Conservation (phyloP, 176 grass and related monocot species). For the Guadua angustifolia region DNA sequence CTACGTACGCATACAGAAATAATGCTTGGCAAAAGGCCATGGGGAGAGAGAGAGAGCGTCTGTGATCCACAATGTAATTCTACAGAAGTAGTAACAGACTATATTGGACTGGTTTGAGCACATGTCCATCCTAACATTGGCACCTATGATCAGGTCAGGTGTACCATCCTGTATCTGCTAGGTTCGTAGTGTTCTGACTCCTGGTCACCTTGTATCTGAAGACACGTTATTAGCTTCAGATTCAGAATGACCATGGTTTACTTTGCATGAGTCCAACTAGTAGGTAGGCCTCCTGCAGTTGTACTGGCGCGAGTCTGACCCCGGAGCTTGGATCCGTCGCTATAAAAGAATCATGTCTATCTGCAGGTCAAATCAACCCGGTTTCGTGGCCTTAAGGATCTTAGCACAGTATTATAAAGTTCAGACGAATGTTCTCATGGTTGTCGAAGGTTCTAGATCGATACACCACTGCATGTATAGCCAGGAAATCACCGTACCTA, state of each 20-base stretch:
- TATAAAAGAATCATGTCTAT: slow-evolving; percentile 16
- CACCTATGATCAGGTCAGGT: not conserved
- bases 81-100: not conserved
- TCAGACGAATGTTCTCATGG: not conserved
- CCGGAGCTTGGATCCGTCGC: slow-evolving; percentile 17
- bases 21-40: not conserved
- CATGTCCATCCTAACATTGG: not conserved
- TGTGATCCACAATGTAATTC: too few species aligned
- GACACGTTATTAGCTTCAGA: slow-evolving; percentile 21
- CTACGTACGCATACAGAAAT: not conserved
- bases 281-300: not conserved
- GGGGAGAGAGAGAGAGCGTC: too few species aligned
- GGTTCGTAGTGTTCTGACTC: not conserved
- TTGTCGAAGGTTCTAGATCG: not conserved
- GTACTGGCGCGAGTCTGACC: slow-evolving; percentile 9
- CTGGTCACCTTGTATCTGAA: slow-evolving; percentile 1
- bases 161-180: slow-evolving; percentile 22
- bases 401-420: not conserved
- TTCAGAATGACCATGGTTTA: slow-evolving; percentile 8
- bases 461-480: not conserved
- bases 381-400: slow-evolving; percentile 14
- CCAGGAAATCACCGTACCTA: not conserved
- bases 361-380: slow-evolving; percentile 21
- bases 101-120: not conserved
- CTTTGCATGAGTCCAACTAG: slow-evolving; percentile 6